Conservation (phyloP, 139 green algal species). For the Eudorina sp. region DNA sequence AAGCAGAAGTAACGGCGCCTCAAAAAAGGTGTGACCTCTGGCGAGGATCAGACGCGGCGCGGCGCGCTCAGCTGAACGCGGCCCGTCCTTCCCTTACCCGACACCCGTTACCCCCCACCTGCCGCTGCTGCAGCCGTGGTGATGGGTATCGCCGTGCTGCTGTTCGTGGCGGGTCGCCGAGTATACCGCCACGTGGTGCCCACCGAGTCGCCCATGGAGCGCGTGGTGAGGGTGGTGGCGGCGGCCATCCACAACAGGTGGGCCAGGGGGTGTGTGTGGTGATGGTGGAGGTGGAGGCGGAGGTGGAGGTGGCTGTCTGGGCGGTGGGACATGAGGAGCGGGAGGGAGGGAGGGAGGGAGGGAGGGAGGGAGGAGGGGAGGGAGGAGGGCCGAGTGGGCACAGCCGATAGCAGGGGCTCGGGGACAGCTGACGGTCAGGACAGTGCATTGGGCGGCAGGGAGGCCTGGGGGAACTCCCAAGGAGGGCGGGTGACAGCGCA, state of each 20-base stretch:
- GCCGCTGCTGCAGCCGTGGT: slow-evolving; percentile 62
- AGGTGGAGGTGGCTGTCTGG: background rate
- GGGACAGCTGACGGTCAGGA: too few species aligned
- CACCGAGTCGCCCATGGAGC: slow-evolving; percentile 86
- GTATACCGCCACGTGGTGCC: slow-evolving; percentile 73
- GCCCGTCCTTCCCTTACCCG: too few species aligned
- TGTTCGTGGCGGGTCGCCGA: slow-evolving; percentile 77
- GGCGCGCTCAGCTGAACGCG: too few species aligned
- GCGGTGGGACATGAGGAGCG: too few species aligned
- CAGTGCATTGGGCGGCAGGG: too few species aligned
- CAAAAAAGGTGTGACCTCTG: too few species aligned
- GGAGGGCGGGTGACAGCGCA: too few species aligned
- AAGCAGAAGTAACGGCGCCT: too few species aligned
- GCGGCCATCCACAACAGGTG: slow-evolving; percentile 75
- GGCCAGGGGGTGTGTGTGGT: background rate
- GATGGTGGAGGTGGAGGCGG: background rate
- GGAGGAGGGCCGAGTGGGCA: background rate
- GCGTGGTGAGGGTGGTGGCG: slow-evolving; percentile 84
- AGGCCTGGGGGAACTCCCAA: too few species aligned
- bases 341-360: background rate
- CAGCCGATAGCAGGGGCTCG: too few species aligned
- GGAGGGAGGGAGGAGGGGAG: background rate
- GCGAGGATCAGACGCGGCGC: too few species aligned
- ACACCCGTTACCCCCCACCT: background rate
- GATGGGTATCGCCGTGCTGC: slow-evolving; percentile 85